Evolutionary conservation across 2,329 filamentous ascomycete genomes (phyloP), one percentile per base, ranked within the genome.

Genomic region (Pezicula neosporulosa): DNA sequence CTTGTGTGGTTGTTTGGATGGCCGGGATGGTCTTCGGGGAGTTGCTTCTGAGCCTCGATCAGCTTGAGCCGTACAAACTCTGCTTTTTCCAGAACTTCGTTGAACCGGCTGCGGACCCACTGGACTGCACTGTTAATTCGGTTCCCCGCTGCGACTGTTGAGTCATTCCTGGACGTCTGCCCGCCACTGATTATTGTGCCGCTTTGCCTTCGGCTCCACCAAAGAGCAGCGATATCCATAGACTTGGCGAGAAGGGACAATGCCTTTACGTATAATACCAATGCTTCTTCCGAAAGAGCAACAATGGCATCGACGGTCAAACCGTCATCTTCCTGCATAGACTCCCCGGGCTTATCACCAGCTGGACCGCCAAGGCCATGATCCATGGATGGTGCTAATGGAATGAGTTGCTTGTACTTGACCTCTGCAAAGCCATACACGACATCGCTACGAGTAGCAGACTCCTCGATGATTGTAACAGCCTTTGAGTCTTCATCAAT

Each of bases 401-500:
- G 94, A 46, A 97, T 83, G n/a, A 99, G 80, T 69, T 99, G 94
- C 70, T 95, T 94, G 71, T 95, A 97, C 70, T 99, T 99, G 65
- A 99, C 93, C 71, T 99, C 93, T 6, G 94, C 94, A 70, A 99
- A 97, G 3, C 93, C 92, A 67, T 92, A 99, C 3, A 99, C 92
- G 43, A 97, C 94, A 68, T 99, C 92, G 65, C 92, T 97, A 37
- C 92, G 81, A 30, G 91, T 94, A 2, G 94, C 94, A 57, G 90
- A 87, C 61, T 97, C 92, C 68, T 99, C 93, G 51, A 97, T 91
- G 42, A 83, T 80, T 63, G 91, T 87, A 2, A 93, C 84, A 38
- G 89, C 85, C 57, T 82, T 83, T 15, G 80, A 77, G 65, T 97
- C 94, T 64, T 97, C 92, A 57, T 97, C 91, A 18, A 83, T 72